Evolutionary conservation across 2,329 filamentous ascomycete genomes (phyloP).

Genomic region (Metarhizium album): DNA sequence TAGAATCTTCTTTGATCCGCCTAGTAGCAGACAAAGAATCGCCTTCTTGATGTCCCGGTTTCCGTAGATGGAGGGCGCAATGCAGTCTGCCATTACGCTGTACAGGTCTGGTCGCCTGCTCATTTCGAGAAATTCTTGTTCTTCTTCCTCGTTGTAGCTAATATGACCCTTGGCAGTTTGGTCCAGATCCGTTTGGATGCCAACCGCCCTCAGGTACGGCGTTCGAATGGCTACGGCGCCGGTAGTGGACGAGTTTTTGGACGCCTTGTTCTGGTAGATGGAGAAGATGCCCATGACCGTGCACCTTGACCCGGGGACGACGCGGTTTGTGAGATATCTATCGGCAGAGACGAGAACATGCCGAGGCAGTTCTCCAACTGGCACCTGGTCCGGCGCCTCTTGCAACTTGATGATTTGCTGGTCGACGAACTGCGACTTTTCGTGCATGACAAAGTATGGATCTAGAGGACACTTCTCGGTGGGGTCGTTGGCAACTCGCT

Average conservation of each 20-base stretch:
- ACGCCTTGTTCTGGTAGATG: slow-evolving; percentile 89
- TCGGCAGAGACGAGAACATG: slow-evolving; percentile 97
- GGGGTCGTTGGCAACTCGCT: slow-evolving; percentile 52
- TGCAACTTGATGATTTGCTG: slow-evolving; percentile 98
- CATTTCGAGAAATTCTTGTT: slow-evolving; percentile 90
- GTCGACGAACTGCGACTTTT: slow-evolving; percentile 89
- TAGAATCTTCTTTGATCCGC: slow-evolving; percentile 93
- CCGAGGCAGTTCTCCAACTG: slow-evolving; percentile 86
- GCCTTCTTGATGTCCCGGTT: slow-evolving; percentile 96
- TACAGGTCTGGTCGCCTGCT: slow-evolving; percentile 90
- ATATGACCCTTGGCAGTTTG: slow-evolving; percentile 77
- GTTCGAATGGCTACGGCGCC: slow-evolving; percentile 91
- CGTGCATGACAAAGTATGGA: slow-evolving; percentile 91
- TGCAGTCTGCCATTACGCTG: slow-evolving; percentile 77
- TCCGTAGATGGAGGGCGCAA: slow-evolving; percentile 95
- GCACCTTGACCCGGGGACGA: slow-evolving; percentile 89
- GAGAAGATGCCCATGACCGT: slow-evolving; percentile 96
- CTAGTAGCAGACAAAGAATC: slow-evolving; percentile 85
- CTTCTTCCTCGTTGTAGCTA: slow-evolving; percentile 86
- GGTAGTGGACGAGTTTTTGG: slow-evolving; percentile 60
- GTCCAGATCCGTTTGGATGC: slow-evolving; percentile 83
- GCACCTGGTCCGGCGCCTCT: slow-evolving; percentile 93
- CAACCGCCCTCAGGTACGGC: slow-evolving; percentile 85
- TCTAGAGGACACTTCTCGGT: slow-evolving; percentile 77
- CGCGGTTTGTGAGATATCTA: slow-evolving; percentile 86